A percentile compares a stretch with the other conserved stretches of the same genome.
Evolutionary conservation across 192 early-diverging fungal genomes (phyloP).

Genomic region (Coemansia reversa): DNA sequence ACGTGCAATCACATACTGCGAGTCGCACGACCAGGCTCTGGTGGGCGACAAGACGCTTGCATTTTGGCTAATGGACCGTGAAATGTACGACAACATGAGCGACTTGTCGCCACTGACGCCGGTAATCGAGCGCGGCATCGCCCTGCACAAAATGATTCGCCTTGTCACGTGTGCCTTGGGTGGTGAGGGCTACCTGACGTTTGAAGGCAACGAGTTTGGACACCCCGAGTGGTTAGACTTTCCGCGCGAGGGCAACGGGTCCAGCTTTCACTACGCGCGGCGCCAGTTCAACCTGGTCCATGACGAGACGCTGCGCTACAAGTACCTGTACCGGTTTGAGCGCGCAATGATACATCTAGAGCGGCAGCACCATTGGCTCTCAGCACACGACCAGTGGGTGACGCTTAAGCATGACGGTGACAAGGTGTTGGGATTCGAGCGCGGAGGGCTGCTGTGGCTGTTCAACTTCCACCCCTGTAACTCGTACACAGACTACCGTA

Average conservation of each 20-base stretch:
- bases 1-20: conserved; percentile 92
- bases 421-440: conserved; percentile 93
- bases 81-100: conserved; percentile 98
- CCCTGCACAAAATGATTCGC: conserved; percentile 96
- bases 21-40: conserved; percentile 96
- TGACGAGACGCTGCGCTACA: conserved; percentile 84
- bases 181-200: conserved; percentile 95
- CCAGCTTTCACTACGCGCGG: conserved; percentile 89
- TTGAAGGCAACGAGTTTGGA: conserved; percentile 98
- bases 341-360: conserved; percentile 79
- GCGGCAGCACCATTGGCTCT: conserved; percentile 67
- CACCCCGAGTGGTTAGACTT: conserved; percentile 99
- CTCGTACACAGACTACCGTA: conserved; percentile 84
- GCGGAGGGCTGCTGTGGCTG: conserved; percentile 82
- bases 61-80: conserved; percentile 99
- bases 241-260: conserved; percentile 88
- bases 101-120: conserved; percentile 76
- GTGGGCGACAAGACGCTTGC: conserved; percentile 98
- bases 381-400: conserved; percentile 75
- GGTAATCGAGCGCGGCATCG: conserved; percentile 89
- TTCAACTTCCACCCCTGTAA: conserved; percentile 93
- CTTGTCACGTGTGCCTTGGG: conserved; percentile 86
- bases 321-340: conserved; percentile 91
- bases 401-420: conserved; percentile 88
- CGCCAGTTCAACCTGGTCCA: conserved; percentile 95